Conservation (phyloP, 1,139 yeast genomes). For the Yamadazyma friedrichii region DNA sequence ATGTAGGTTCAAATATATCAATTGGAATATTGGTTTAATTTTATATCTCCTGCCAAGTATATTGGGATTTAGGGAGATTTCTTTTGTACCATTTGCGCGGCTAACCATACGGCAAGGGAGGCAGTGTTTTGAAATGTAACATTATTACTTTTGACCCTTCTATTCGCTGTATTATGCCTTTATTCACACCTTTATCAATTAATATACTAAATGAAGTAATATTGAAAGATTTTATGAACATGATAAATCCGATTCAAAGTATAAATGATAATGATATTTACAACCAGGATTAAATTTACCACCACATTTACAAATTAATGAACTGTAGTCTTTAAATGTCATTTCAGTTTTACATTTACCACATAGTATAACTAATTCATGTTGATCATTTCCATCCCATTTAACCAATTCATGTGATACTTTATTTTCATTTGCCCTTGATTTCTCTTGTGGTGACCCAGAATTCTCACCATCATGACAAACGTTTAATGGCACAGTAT, state of each 20-base stretch:
- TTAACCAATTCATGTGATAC: neutral
- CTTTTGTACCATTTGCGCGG: conserved; percentile 1
- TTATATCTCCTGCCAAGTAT: too few species aligned
- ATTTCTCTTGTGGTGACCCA: conserved; percentile 4
- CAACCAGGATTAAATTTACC: conserved; percentile 40
- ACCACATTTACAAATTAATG: conserved; percentile 18
- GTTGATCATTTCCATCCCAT: neutral
- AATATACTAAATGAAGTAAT: too few species aligned
- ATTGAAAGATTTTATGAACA: too few species aligned
- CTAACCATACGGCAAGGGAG: neutral
- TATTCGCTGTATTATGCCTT: too few species aligned
- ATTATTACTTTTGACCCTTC: neutral
- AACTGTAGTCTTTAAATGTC: conserved; percentile 25
- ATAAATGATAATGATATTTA: conserved; percentile 33
- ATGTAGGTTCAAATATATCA: neutral
- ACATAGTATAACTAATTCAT: conserved; percentile 31
- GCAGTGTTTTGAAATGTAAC: conserved; percentile 1
- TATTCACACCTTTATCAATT: too few species aligned
- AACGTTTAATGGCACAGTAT: neutral
- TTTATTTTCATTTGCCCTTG: neutral
- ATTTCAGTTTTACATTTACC: conserved; percentile 34
- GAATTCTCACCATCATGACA: neutral
- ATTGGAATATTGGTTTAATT: neutral
- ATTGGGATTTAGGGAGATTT: neutral
- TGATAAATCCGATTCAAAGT: conserved; percentile 23